These are phyloP conservation scores for Symbiotaphrina buchneri DNA, from an alignment of 495 filamentous ascomycete genomes.

Conservation along the genomic window DNA sequence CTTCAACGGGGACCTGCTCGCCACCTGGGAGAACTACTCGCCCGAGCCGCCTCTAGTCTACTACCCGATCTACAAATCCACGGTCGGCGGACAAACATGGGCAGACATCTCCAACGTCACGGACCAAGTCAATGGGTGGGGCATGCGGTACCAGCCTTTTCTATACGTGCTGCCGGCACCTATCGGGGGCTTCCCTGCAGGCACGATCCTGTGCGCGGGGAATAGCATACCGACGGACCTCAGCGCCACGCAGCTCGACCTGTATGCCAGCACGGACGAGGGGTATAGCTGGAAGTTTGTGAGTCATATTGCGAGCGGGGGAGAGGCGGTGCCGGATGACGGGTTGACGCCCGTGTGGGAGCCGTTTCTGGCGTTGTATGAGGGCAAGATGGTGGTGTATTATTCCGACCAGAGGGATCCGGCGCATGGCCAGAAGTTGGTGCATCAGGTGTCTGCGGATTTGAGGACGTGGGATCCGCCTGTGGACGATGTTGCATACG, in stretches of 20 bases:
- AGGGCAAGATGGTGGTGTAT: conserved; percentile 34
- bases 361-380: conserved; percentile 32
- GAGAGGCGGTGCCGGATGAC: conserved; percentile 33
- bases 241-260: conserved; percentile 37
- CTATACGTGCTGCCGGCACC: conserved; percentile 32
- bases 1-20: conserved; percentile 23
- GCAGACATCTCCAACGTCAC: conserved; percentile 32
- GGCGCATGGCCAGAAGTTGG: conserved; percentile 40
- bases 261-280: conserved; percentile 36
- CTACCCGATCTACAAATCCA: conserved; percentile 42
- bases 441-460: conserved; percentile 34
- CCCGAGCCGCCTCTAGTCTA: conserved; percentile 30
- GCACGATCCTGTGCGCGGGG: conserved; percentile 38
- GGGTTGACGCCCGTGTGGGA: conserved; percentile 49
- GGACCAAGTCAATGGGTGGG: conserved; percentile 38
- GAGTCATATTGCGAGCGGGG: conserved; percentile 39
- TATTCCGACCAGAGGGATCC: conserved; percentile 50
- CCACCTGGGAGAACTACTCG: conserved; percentile 43
- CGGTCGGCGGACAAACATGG: conserved; percentile 38
- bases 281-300: conserved; percentile 43
- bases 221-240: conserved; percentile 41
- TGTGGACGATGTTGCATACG: conserved; percentile 36
- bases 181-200: conserved; percentile 30
- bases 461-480: conserved; percentile 30
- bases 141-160: conserved; percentile 44